Percentiles rank a stretch among this genome's conserved stretches.
Evolutionary conservation across 345 rosid genomes (phyloP).

Genomic region (Eucalyptus coolabah): DNA sequence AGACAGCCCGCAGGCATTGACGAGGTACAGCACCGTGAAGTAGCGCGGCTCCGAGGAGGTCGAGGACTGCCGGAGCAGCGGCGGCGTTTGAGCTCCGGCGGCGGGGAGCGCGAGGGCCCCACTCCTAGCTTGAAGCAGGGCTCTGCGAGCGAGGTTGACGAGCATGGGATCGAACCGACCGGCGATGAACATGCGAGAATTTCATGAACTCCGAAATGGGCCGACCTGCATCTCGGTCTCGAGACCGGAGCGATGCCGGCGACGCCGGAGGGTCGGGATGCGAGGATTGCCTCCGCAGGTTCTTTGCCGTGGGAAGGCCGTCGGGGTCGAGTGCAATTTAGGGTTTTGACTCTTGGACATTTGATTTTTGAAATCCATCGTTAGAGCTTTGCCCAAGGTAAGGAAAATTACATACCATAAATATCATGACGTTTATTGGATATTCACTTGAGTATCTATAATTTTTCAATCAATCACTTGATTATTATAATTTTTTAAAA

Average conservation of each 20-base stretch:
- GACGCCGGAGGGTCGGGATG: background rate
- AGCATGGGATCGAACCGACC: background rate
- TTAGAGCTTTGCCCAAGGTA: background rate
- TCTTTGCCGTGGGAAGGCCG: background rate
- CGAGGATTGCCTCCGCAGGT: background rate
- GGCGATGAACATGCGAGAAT: background rate
- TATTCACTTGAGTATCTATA: no score
- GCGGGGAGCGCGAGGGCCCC: background rate
- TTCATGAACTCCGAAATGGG: background rate
- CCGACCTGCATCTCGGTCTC: background rate
- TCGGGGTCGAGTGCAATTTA: background rate
- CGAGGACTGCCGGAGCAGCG: background rate
- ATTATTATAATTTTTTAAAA: no score
- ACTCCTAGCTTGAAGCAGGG: background rate
- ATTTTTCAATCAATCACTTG: no score
- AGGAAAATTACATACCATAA: background rate
- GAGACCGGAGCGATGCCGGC: background rate
- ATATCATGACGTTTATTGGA: no score
- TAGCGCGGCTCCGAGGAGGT: background rate
- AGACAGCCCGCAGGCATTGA: slow-evolving; percentile 15
- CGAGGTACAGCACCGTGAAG: slow-evolving; percentile 20
- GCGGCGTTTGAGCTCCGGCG: background rate
- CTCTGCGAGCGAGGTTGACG: background rate
- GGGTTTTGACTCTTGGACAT: background rate
- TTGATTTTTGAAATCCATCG: background rate